Base-by-base conservation (phyloP, 306 rosid species). In the Hippophae tibetana region DNA sequence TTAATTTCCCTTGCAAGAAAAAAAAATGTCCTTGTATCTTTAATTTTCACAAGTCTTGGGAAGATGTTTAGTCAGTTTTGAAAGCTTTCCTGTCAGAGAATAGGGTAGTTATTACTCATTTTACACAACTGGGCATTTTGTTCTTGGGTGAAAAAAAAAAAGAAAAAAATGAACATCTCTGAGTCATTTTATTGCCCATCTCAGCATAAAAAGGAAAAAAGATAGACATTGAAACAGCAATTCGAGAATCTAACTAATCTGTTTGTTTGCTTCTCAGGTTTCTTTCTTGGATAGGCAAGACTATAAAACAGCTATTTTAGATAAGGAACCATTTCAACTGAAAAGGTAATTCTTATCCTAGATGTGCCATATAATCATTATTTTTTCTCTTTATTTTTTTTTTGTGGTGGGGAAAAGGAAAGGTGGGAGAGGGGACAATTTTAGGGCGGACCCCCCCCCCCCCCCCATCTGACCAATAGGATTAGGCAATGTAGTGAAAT, bases 261-360 rank as follows among this genome's bases (percentile, higher is more conserved):
- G 7, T 43, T 49, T 53, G 47, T 52, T 44, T 63, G n/a, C 55
- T 31, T 48, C 59, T 46, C 66, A 81, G 86, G 71, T 81, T 56
- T 81, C 86, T 48, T 81, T 81, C 66, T 54, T 75, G 67, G 81
- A 81, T 73, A 66, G 65, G n/a, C 76, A 65, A 47, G 83, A 75
- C 48, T 78, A 72, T 47, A 81, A 78, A 75, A 69, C 61, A 48
- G 81, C 83, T 59, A 45, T 63, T 53, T 49, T 81, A 14, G 53
- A 75, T 38, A 60, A 62, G 64, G 83, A 81, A 63, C 86, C 86
- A n/a, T 81, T 78, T 67, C 76, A 61, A 61, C 65, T 81, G 43
- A 81, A 81, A 75, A 74, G 86, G 86, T 81, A 57, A 13, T 8
- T 59, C 14, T 48, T 7, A 47, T 12, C 43, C 14, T 13, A 53